Base-by-base conservation (phyloP, 768 basidiomycete genomes). In the Lyophyllum atratum region DNA sequence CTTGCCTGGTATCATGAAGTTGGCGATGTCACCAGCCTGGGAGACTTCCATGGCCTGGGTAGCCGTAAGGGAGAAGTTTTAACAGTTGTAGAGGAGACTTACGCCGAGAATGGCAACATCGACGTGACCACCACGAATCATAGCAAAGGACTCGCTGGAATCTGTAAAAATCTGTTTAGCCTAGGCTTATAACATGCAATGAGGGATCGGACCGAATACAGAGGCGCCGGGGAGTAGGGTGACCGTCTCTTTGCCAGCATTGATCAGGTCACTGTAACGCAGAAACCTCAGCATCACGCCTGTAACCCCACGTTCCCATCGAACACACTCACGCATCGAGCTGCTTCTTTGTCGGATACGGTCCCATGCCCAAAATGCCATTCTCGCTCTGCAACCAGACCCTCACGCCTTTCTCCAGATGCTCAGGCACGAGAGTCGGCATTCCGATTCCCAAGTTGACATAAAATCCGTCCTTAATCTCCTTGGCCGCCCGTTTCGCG, bases 1-100 rank as follows among this genome's bases (percentile, higher is more conserved):
- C 76, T 97, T 96, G 14, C 94, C 93, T 2, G 95, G 95, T 66
- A 97, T 95, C 95, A 97, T 98, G 70, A 93, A 98, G 78, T 98
- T 98, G 55, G 95, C 95, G 60, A 98, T 90, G 70, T 98, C 95
- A 39, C 93, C 95, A 1, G 85, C 85, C 61, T 91, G 87, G 1
- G 93, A 94, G 48, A 98, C 95, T 80, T 98, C 87, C 92, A 98
- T 93, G 10, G 93, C 93, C 90, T 93, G 56, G 11, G 52, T 24
- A 19, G 19, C 29, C 29, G 40, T 54, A 7, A 67, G 17, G 28
- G 52, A 49, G 25, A 51, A 97, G 2, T 92, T 90, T 87, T 90
- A 55, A 21, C 42, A 58, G 22, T 26, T 40, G 29, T 40, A 65
- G 14, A 43, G 46, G n/a, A 43, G 55, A 77, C 87, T 67, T 72